phyloP scores from a whole-genome alignment of 306 rosid species.

The Trifolium pratense region DNA sequence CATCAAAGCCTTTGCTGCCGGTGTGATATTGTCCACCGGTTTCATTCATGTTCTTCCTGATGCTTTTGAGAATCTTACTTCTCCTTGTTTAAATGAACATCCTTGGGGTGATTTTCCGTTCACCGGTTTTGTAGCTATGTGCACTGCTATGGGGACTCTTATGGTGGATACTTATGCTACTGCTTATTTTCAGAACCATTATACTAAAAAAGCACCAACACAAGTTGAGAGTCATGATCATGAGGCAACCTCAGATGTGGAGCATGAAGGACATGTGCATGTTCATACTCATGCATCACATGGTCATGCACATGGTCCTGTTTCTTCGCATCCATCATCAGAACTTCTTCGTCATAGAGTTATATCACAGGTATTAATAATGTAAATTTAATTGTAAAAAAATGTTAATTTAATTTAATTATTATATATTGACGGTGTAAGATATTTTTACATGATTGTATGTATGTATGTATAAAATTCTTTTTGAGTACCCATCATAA shows the following conservation, averaged over 20 bases:
- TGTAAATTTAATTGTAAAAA: too few species aligned
- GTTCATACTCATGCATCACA: slow-evolving; percentile 73
- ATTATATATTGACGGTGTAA: neutral
- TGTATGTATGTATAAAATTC: too few species aligned
- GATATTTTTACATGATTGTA: neutral
- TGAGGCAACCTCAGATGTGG: slow-evolving; percentile 30
- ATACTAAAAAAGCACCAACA: neutral
- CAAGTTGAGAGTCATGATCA: neutral
- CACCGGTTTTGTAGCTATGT: slow-evolving; percentile 87
- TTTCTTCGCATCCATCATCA: slow-evolving; percentile 7
- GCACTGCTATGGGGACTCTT: slow-evolving; percentile 69
- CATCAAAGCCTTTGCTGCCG: slow-evolving; percentile 79
- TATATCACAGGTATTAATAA: slow-evolving; percentile 61
- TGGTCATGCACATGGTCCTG: slow-evolving; percentile 71
- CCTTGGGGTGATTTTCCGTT: slow-evolving; percentile 78
- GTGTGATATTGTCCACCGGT: slow-evolving; percentile 75
- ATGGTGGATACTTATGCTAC: slow-evolving; percentile 83
- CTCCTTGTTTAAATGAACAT: slow-evolving; percentile 51
- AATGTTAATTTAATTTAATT: too few species aligned
- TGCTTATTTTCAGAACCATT: slow-evolving; percentile 49
- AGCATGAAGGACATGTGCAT: slow-evolving; percentile 42
- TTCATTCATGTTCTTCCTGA: slow-evolving; percentile 84
- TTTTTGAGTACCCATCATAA: too few species aligned
- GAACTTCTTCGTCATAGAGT: slow-evolving; percentile 75
- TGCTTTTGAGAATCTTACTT: slow-evolving; percentile 57